phyloP scores from a whole-genome alignment of 257 asterid genomes.

The Scutellaria galericulata region DNA sequence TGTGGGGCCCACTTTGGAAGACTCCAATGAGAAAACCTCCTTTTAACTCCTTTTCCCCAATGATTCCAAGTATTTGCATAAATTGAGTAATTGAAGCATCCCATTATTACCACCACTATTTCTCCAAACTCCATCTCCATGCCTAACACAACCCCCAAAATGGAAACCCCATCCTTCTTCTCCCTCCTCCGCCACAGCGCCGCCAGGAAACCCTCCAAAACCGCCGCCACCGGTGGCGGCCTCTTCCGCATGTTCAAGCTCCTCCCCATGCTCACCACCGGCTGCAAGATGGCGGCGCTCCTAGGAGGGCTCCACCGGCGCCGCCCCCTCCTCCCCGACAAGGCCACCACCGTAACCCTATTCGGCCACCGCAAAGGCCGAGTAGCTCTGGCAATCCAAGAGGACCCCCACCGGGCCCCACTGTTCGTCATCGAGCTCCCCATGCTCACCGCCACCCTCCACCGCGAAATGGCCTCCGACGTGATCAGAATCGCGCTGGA shows the following conservation, averaged over 20 bases:
- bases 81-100: no score
- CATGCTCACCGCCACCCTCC: slow-evolving; percentile 61
- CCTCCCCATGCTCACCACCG: slow-evolving; percentile 88
- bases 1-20: no score
- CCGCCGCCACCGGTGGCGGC: slow-evolving; percentile 47
- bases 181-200: slow-evolving; percentile 54
- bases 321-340: slow-evolving; percentile 65
- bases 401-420: slow-evolving; percentile 82
- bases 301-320: slow-evolving; percentile 69
- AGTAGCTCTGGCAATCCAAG: slow-evolving; percentile 73
- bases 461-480: slow-evolving; percentile 85
- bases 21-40: neutral
- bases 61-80: neutral
- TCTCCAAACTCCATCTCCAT: neutral
- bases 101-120: no score
- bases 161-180: slow-evolving; percentile 61
- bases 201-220: slow-evolving; percentile 51
- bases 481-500: slow-evolving; percentile 72
- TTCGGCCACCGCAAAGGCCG: slow-evolving; percentile 82
- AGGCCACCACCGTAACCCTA: slow-evolving; percentile 76
- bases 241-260: slow-evolving; percentile 85
- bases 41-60: neutral
- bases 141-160: slow-evolving; percentile 38
- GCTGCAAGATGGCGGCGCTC: slow-evolving; percentile 87
- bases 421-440: slow-evolving; percentile 88